A percentile compares a stretch with the other conserved stretches of the same genome.
These are phyloP conservation scores for Penicillium manginii DNA, from an alignment of 495 filamentous ascomycete genomes.

Conservation along the genomic window DNA sequence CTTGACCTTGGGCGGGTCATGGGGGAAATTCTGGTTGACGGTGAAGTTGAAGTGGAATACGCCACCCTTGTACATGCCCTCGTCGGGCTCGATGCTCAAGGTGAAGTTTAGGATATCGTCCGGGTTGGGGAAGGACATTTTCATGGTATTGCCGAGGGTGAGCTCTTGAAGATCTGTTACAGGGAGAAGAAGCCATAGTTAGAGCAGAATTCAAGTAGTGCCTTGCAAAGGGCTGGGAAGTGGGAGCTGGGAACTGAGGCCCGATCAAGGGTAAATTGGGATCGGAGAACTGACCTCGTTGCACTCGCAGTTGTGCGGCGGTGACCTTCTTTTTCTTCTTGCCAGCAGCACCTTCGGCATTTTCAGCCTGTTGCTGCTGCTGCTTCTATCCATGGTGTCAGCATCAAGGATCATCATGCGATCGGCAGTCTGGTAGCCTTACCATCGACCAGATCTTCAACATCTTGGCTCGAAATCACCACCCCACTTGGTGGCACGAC, in stretches of 20 bases:
- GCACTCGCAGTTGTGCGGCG: slow-evolving; percentile 90
- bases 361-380: slow-evolving; percentile 86
- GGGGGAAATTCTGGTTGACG: slow-evolving; percentile 93
- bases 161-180: slow-evolving; percentile 85
- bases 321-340: slow-evolving; percentile 98
- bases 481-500: slow-evolving; percentile 24
- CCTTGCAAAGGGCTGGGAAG: neutral
- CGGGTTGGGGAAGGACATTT: slow-evolving; percentile 87
- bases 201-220: neutral
- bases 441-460: slow-evolving; percentile 99
- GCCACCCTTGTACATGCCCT: slow-evolving; percentile 96
- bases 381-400: slow-evolving; percentile 68
- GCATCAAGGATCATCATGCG: neutral
- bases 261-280: too few species aligned
- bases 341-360: slow-evolving; percentile 75
- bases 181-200: neutral
- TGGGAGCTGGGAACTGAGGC: neutral
- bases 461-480: slow-evolving; percentile 65
- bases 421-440: slow-evolving; percentile 24
- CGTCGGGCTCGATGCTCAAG: slow-evolving; percentile 91
- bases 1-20: slow-evolving; percentile 97
- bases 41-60: slow-evolving; percentile 87
- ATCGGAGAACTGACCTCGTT: slow-evolving; percentile 70
- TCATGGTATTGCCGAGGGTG: slow-evolving; percentile 88
- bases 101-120: slow-evolving; percentile 97